These are phyloP conservation scores for Saccharomycopsis fibuligera DNA, from an alignment of 805 yeast species.

Conservation along the genomic window DNA sequence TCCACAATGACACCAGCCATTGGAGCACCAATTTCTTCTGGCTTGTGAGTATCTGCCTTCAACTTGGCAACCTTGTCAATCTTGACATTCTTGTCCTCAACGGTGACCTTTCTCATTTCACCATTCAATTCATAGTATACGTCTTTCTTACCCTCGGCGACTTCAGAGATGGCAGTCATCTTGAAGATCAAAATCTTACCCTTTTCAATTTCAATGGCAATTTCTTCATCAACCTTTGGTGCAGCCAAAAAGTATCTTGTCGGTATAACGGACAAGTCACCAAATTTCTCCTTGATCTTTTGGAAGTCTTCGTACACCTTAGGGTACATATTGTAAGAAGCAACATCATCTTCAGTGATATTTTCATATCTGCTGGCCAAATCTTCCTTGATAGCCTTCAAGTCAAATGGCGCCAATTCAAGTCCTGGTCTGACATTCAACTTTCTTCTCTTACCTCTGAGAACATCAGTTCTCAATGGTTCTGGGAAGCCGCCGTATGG, in stretches of 20 bases:
- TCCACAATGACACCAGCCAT: slow-evolving; percentile 99
- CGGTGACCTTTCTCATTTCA: slow-evolving; percentile 92
- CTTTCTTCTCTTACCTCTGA: slow-evolving; percentile 88
- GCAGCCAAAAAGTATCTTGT: slow-evolving; percentile 87
- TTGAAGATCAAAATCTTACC: slow-evolving; percentile 92
- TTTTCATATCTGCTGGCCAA: slow-evolving; percentile 71
- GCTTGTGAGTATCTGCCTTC: slow-evolving; percentile 83
- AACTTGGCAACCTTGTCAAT: slow-evolving; percentile 82
- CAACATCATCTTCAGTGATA: slow-evolving; percentile 82
- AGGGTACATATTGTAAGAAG: slow-evolving; percentile 96
- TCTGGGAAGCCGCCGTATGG: slow-evolving; percentile 99
- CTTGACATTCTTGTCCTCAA: slow-evolving; percentile 81
- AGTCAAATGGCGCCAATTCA: slow-evolving; percentile 77
- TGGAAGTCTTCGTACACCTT: slow-evolving; percentile 89
- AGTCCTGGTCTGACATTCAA: slow-evolving; percentile 89
- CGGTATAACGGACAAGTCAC: slow-evolving; percentile 92
- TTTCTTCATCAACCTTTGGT: slow-evolving; percentile 81
- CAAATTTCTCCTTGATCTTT: slow-evolving; percentile 67
- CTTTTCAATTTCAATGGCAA: slow-evolving; percentile 82
- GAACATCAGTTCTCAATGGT: slow-evolving; percentile 87
- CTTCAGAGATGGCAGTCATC: slow-evolving; percentile 88
- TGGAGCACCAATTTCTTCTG: slow-evolving; percentile 95
- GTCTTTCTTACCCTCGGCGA: slow-evolving; percentile 83
- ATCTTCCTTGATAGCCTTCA: slow-evolving; percentile 65
- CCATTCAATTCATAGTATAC: slow-evolving; percentile 98